These are phyloP conservation scores for Talaromyces sp. DNA, from an alignment of 2,329 filamentous ascomycete genomes.

Conservation along the genomic window DNA sequence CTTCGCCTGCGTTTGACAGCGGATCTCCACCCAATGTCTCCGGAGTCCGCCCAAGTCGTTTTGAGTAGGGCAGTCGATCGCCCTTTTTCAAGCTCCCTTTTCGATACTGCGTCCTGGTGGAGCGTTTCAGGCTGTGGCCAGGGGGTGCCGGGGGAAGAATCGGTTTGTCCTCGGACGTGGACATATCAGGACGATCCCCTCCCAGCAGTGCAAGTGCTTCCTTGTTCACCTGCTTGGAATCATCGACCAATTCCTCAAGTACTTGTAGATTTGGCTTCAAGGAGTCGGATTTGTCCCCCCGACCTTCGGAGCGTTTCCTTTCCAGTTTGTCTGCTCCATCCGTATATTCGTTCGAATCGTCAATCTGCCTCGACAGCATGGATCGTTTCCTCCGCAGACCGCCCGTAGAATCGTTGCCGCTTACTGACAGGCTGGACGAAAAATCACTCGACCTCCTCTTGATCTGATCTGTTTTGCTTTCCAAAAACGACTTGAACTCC, in stretches of 20 bases:
- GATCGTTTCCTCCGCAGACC: constrained; percentile 83
- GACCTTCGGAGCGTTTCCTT: constrained; percentile 60
- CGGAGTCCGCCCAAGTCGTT: constrained; percentile 60
- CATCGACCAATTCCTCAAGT: constrained; percentile 72
- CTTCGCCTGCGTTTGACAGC: constrained; percentile 31
- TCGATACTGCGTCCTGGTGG: constrained; percentile 85
- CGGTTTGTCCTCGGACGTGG: constrained; percentile 65
- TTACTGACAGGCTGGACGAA: constrained; percentile 47
- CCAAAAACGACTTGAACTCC: constrained; percentile 94
- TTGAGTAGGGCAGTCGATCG: constrained; percentile 68
- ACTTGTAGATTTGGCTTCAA: constrained; percentile 61
- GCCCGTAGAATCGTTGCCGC: constrained; percentile 49
- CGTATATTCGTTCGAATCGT: constrained; percentile 67
- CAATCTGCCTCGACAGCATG: constrained; percentile 88
- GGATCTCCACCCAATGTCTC: constrained; percentile 55
- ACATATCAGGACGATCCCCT: constrained; percentile 39
- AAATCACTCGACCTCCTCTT: constrained; percentile 73
- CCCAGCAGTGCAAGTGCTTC: constrained; percentile 53
- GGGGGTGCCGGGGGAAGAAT: constrained; percentile 71
- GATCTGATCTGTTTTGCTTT: constrained; percentile 87
- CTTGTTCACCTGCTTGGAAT: constrained; percentile 60
- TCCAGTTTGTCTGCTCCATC: constrained; percentile 79
- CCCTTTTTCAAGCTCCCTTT: constrained; percentile 79
- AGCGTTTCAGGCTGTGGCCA: constrained; percentile 76
- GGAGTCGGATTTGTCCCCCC: constrained; percentile 45